A percentile compares a stretch with the other conserved stretches of the same genome.
phyloP scores from a whole-genome alignment of 2,329 filamentous ascomycete species.

The Fulvia fulva region DNA sequence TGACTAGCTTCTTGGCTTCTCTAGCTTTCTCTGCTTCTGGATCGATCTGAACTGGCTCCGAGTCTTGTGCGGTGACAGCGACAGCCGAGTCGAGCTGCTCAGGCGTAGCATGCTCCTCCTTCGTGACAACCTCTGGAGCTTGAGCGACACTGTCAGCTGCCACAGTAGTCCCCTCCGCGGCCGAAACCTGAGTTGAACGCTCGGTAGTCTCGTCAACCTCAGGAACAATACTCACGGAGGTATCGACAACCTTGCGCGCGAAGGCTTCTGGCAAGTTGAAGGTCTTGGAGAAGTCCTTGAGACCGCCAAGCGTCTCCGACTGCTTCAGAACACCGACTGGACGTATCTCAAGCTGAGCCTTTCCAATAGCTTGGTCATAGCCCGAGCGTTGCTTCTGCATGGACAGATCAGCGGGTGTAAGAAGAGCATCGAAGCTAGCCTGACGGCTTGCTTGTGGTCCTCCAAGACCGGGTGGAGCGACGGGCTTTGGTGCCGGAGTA shows the following conservation, averaged over 20 bases:
- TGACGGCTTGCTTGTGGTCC: background rate
- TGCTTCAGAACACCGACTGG: background rate
- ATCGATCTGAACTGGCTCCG: background rate
- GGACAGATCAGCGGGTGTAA: background rate
- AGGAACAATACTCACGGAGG: background rate
- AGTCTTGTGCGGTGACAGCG: background rate
- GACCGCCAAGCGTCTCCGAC: background rate
- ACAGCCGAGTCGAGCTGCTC: background rate
- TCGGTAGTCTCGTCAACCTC: background rate
- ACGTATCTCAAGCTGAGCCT: background rate
- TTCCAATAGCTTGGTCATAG: background rate
- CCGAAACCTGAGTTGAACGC: background rate
- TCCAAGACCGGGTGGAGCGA: conserved; percentile 1
- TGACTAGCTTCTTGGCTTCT: background rate
- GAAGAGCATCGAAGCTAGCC: conserved; percentile 1
- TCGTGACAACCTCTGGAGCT: background rate
- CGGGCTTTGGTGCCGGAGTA: background rate
- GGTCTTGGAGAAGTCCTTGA: background rate
- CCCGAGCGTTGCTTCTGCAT: background rate
- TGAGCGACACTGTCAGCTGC: background rate
- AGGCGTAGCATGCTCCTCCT: background rate
- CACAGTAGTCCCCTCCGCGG: background rate
- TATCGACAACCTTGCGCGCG: background rate
- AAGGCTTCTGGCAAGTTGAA: background rate
- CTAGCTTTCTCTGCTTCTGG: background rate